These are phyloP conservation scores for Pugionium dolabratum DNA, from an alignment of 345 rosid species.

Conservation along the genomic window DNA sequence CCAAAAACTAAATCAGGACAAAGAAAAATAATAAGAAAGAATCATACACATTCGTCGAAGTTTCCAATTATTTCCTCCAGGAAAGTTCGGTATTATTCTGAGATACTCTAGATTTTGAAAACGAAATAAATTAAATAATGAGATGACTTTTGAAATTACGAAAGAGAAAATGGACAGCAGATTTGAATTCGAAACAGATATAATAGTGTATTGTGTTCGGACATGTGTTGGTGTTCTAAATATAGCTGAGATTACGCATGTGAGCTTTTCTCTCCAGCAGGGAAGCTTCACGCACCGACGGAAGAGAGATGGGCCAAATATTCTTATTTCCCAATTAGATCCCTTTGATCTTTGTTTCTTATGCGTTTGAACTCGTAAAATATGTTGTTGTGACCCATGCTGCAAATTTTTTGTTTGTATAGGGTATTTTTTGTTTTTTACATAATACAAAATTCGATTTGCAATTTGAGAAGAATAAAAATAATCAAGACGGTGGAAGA, in stretches of 20 bases:
- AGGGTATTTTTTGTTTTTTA: not conserved
- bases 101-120: conserved; percentile 26
- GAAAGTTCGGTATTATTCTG: conserved; percentile 24
- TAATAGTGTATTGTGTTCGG: conserved; percentile 25
- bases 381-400: not conserved
- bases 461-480: not conserved
- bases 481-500: not conserved
- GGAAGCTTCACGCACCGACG: conserved; percentile 43
- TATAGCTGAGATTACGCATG: conserved; percentile 34
- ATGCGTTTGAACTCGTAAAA: not conserved
- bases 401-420: not conserved
- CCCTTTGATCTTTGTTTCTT: conserved; percentile 19
- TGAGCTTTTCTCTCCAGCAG: conserved; percentile 33
- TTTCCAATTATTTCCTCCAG: conserved; percentile 21
- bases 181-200: conserved; percentile 28
- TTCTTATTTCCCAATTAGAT: conserved; percentile 16
- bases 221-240: conserved; percentile 37
- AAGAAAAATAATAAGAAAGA: not conserved
- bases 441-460: conserved; percentile 3
- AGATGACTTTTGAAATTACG: not conserved
- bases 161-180: conserved; percentile 19
- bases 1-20: conserved; percentile 26
- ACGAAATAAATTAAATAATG: not conserved
- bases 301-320: conserved; percentile 2
- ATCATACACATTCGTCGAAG: conserved; percentile 29